Evolutionary conservation across 805 yeast genomes (phyloP), one percentile per base, ranked within the genome.

Genomic region (Spathaspora sp.): DNA sequence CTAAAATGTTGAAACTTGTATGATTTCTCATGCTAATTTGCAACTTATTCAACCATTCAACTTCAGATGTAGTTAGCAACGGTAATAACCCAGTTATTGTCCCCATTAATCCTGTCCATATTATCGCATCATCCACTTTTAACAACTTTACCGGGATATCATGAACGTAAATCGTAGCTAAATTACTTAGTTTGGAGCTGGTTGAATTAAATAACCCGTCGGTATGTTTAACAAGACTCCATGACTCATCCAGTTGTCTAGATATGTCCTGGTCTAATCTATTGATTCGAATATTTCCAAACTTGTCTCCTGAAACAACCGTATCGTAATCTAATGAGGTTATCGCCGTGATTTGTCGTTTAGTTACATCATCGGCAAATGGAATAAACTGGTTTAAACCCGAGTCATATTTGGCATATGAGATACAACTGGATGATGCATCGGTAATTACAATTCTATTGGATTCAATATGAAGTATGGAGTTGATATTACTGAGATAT

Each of bases 101-200:
- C 0, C 99, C 99, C 58, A 86, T 89, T 1, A 94, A 57, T 0
- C 97, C 94, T 0, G 86, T 72, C 61, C 87, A 91, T 1, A 89
- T 50, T 0, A 93, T 66, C 19, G 81, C 72, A 40, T 89, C 89
- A 79, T 46, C 87, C 66, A 83, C 83, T 50, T 78, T 76, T 31
- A 69, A 71, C 55, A 93, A 75, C 1, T 85, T 72, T 2, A 86
- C 84, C 0, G 87, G 81, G 7, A 87, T 81, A 60, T 94, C 99
- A 23, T 81, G 85, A 2, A 86, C 60, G 64, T 75, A 83, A 63
- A 80, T 86, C 57, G 87, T 87, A 55, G 82, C 81, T 26, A 72
- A 55, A 49, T 70, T 67, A 1, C 72, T 73, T 19, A 87, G 64
- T 55, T 87, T 79, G 47, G 70, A 72, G 0, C 84, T 77, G 0